Evolutionary conservation across 441 rosid species (phyloP).

Genomic region (Arabidopsis hybrid): DNA sequence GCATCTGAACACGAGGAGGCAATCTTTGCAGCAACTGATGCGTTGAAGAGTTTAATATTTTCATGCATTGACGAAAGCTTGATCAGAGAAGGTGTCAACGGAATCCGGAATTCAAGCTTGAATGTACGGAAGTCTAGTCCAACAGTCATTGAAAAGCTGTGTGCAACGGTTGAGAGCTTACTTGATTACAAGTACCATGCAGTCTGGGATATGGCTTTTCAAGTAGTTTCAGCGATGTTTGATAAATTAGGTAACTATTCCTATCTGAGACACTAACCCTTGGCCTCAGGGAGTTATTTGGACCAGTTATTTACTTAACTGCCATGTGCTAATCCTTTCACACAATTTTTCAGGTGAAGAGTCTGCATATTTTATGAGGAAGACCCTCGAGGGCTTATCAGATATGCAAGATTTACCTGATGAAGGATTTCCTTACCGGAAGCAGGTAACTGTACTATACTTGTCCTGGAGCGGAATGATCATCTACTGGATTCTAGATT

Average conservation of each 20-base stretch:
- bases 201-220: constrained; percentile 86
- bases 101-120: constrained; percentile 49
- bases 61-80: constrained; percentile 78
- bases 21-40: constrained; percentile 76
- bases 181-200: constrained; percentile 81
- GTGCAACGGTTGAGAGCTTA: constrained; percentile 75
- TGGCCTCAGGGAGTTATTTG: constrained; percentile 17
- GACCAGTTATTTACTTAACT: constrained; percentile 13
- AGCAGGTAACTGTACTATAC: constrained; percentile 64
- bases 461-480: constrained; percentile 16
- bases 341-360: constrained; percentile 53
- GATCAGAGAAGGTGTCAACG: constrained; percentile 77
- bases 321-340: constrained; percentile 21
- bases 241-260: constrained; percentile 71
- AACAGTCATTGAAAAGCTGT: constrained; percentile 77
- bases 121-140: constrained; percentile 63
- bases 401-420: constrained; percentile 86
- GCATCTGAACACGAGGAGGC: constrained; percentile 94
- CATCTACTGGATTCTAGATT: constrained; percentile 17
- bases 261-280: constrained; percentile 2
- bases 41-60: constrained; percentile 74
- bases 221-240: constrained; percentile 80
- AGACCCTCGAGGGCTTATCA: constrained; percentile 75
- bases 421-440: constrained; percentile 82
- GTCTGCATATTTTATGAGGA: constrained; percentile 84